Evolutionary conservation across 2,329 filamentous ascomycete genomes (phyloP), one percentile per base, ranked within the genome.

Genomic region (Keithomyces neogunnii): DNA sequence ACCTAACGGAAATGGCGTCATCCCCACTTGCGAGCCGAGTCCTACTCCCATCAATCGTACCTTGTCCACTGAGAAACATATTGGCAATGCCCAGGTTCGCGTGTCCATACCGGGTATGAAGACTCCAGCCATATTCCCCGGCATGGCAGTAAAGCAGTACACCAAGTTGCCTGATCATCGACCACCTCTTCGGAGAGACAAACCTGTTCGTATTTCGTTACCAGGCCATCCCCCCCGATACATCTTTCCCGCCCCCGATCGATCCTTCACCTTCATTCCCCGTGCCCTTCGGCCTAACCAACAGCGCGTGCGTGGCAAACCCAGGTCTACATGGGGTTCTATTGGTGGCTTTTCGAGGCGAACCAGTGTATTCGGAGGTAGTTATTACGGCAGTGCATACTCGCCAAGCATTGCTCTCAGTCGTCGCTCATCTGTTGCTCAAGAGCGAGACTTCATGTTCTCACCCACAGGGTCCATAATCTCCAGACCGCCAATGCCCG

Each of bases 231-330:
- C 82, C 10, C 88, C 89, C 36, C 83, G 88, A 56, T 96, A 96
- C 68, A 91, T 96, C 54, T 96, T 93, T 69, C 93, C 93, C 5
- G 87, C 90, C 2, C 77, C 81, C 45, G 91, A 96, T 61, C 79
- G 93, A 57, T 97, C 93, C 0, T 99, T 99, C 68, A 95, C 96
- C 61, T 99, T 99, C 70, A 99, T 99, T 54, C 93, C 93, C 10
- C 81, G 93, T 58, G 92, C 92, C 9, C 80, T 96, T 73, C 83
- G 93, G 59, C 93, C 93, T 11, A 96, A 96, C 65, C 90, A 95
- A 66, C 89, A 95, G 72, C 88, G 95, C 51, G 62, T 63, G 52
- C 64, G 67, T 46, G 87, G 86, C 54, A 86, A 88, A 63, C 84
- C 88, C 38, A 80, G 85, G 53, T 86, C 88, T 52, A 82, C 82